phyloP scores from a whole-genome alignment of 768 basidiomycete genomes.

The Boletus rex-veris region DNA sequence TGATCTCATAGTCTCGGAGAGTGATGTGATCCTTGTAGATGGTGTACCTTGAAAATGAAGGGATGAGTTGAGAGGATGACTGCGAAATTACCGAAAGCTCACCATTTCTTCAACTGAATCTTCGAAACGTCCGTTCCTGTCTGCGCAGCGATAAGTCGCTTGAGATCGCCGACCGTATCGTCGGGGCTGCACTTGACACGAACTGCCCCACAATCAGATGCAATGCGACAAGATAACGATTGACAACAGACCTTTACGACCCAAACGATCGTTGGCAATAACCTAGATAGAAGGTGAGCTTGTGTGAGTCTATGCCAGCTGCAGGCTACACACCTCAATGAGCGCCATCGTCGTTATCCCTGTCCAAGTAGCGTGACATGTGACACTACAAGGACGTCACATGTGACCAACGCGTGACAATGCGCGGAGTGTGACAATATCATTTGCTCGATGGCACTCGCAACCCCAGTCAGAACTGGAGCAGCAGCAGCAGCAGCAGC shows the following conservation, averaged over 20 bases:
- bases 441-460: constrained; percentile 25
- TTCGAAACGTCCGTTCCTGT: constrained; percentile 83
- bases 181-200: constrained; percentile 94
- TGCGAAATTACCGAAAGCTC: constrained; percentile 23
- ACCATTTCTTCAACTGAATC: constrained; percentile 98
- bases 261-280: constrained; percentile 94
- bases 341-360: constrained; percentile 42
- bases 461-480: constrained; percentile 29
- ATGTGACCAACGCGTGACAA: constrained; percentile 24
- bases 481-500: constrained; percentile 17
- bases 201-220: constrained; percentile 46
- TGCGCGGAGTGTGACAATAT: constrained; percentile 15
- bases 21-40: constrained; percentile 97
- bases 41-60: constrained; percentile 64
- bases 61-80: not conserved
- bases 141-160: constrained; percentile 95
- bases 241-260: constrained; percentile 71
- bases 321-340: constrained; percentile 46
- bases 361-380: constrained; percentile 11
- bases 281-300: constrained; percentile 45
- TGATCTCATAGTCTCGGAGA: constrained; percentile 86
- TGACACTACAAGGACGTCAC: constrained; percentile 6
- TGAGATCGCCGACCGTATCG: constrained; percentile 96
- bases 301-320: not conserved
- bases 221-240: not conserved